Base-by-base conservation (phyloP, 257 asterid genomes). In the Fraxinus pennsylvanica region DNA sequence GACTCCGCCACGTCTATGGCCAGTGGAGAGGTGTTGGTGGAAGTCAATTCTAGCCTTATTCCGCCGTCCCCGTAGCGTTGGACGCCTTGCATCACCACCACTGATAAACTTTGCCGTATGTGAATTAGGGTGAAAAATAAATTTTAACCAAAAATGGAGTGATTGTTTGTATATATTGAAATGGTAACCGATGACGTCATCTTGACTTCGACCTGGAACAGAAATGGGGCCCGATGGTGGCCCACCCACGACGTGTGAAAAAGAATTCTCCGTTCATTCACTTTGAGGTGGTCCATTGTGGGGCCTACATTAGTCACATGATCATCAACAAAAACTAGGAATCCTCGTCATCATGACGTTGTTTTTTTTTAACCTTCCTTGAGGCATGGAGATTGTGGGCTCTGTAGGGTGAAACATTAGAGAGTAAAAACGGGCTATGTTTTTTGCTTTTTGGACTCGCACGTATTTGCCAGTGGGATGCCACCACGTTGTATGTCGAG, bases 1-100 rank as follows among this genome's bases (percentile, higher is more conserved):
- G 99, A 87, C 75, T 94, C 99, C 0, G 81, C 35, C 39, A 84
- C 88, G 80, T 88, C 95, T 83, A 92, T 90, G 68, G 98, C 88
- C 0, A 94, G 90, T 0, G 96, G 97, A 0, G 98, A 92, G 54
- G 47, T 70, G 74, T 92, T 81, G 29, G 92, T 78, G 2, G 93
- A 78, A 4, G 92, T 82, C 6, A 92, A 87, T 30, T 91, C 96
- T 15, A 92, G 91, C 75, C 96, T 87, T 36, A 94, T 88, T 63
- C 91, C 89, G 47, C 91, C 90, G 68, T 86, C 94, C 4, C 84
- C 81, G 67, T 84, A 85, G 32, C 82, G 84, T 76, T 75, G 82
- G 88, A 81, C 70, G 52, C 90, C 90, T 88, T 90, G 90, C 96
- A 92, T 94, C 81, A 81, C 83, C 82, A 67, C 79, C 71, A 59